phyloP scores from a whole-genome alignment of 768 basidiomycete genomes.

The Floccularia luteovirens region DNA sequence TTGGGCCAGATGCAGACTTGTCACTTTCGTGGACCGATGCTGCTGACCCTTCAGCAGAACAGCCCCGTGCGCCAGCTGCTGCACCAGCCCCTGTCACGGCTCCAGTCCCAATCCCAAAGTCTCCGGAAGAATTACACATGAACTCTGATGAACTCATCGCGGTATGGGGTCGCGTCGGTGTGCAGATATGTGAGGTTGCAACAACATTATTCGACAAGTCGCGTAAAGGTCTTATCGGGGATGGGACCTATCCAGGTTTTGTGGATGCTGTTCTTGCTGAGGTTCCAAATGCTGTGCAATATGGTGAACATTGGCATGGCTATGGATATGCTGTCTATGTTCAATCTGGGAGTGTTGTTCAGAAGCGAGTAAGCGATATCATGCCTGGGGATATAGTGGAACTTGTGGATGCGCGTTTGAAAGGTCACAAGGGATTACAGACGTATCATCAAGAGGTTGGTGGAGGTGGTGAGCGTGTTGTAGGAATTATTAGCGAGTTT shows the following conservation, averaged over 20 bases:
- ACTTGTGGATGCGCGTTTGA: constrained; percentile 62
- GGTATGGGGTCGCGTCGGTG: constrained; percentile 69
- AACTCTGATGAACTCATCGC: constrained; percentile 61
- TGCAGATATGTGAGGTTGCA: constrained; percentile 66
- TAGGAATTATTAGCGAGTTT: constrained; percentile 77
- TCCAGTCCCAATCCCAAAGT: constrained; percentile 8
- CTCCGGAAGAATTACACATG: constrained; percentile 24
- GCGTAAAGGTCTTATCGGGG: constrained; percentile 72
- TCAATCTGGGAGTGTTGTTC: constrained; percentile 60
- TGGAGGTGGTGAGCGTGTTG: constrained; percentile 32
- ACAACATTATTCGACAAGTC: constrained; percentile 64
- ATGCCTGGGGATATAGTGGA: constrained; percentile 81
- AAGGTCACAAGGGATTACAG: constrained; percentile 78
- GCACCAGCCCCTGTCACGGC: constrained; percentile 13
- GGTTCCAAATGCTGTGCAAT: constrained; percentile 50
- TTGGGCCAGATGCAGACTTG: constrained; percentile 37
- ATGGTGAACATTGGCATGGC: constrained; percentile 19
- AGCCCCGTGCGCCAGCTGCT: constrained; percentile 11
- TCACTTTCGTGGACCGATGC: constrained; percentile 64
- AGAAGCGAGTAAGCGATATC: constrained; percentile 71
- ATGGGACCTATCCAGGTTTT: constrained; percentile 80
- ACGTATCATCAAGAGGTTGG: constrained; percentile 58
- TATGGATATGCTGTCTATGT: constrained; percentile 75
- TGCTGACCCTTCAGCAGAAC: constrained; percentile 11
- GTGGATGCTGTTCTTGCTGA: constrained; percentile 56